A percentile compares a stretch with the other conserved stretches of the same genome.
phyloP scores from a whole-genome alignment of 345 rosid genomes.

The Rubroshorea leprosula region DNA sequence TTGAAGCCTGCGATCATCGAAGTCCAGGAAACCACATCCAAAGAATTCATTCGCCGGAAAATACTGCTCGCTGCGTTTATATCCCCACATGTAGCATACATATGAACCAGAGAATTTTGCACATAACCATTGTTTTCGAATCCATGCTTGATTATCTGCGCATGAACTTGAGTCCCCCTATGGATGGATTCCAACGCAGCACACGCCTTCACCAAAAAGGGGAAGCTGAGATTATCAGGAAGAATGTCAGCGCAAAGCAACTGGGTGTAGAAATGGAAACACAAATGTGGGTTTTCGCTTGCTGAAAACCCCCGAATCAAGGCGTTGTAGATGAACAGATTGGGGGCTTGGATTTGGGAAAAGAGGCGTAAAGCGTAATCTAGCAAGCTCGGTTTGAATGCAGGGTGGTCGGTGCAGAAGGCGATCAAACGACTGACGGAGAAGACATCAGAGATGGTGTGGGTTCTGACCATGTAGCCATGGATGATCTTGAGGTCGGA shows the following conservation, averaged over 20 bases:
- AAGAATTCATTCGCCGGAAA: constrained; percentile 27
- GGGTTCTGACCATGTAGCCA: constrained; percentile 58
- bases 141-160: constrained; percentile 45
- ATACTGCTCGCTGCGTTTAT: constrained; percentile 39
- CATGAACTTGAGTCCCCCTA: constrained; percentile 57
- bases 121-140: constrained; percentile 48
- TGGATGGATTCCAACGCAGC: constrained; percentile 29
- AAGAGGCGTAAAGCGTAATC: constrained; percentile 44
- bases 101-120: constrained; percentile 57
- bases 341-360: constrained; percentile 45
- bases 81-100: constrained; percentile 53
- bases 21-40: constrained; percentile 71
- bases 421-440: constrained; percentile 54
- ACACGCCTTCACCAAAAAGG: constrained; percentile 54
- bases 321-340: constrained; percentile 51
- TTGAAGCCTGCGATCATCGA: constrained; percentile 52
- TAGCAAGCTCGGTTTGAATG: constrained; percentile 17
- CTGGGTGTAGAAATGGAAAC: constrained; percentile 41
- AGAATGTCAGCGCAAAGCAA: constrained; percentile 27
- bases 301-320: constrained; percentile 51
- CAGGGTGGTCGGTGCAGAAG: constrained; percentile 25
- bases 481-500: constrained; percentile 57
- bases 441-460: constrained; percentile 46
- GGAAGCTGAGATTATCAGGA: constrained; percentile 70
- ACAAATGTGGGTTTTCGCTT: constrained; percentile 30